These are phyloP conservation scores for Pachysandra terminalis DNA, from an alignment of 164 flowering plant species.

Conservation along the genomic window DNA sequence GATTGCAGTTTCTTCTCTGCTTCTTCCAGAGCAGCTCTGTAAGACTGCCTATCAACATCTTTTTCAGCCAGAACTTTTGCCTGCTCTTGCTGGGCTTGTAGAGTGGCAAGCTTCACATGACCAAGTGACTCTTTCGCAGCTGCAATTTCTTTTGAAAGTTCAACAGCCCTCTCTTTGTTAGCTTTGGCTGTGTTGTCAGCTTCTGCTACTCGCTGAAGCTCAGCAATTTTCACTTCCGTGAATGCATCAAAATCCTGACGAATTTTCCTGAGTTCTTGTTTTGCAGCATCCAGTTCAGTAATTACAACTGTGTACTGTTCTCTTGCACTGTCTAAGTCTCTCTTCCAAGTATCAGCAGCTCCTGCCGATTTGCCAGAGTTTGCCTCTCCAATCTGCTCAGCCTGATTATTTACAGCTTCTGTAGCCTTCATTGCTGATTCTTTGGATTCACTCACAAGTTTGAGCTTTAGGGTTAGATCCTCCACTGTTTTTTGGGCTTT, in stretches of 20 bases:
- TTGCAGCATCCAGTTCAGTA: slow-evolving; percentile 71
- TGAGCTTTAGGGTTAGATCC: slow-evolving; percentile 57
- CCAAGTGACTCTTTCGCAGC: slow-evolving; percentile 51
- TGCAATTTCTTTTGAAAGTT: slow-evolving; percentile 66
- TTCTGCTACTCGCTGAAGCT: slow-evolving; percentile 53
- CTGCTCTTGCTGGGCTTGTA: slow-evolving; percentile 61
- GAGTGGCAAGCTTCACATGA: slow-evolving; percentile 58
- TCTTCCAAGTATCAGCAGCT: slow-evolving; percentile 34
- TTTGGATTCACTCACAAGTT: slow-evolving; percentile 47
- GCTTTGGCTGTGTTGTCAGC: slow-evolving; percentile 49
- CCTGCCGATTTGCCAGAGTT: slow-evolving; percentile 20
- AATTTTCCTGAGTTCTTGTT: slow-evolving; percentile 62
- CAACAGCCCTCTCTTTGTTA: slow-evolving; percentile 50
- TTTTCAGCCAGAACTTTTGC: slow-evolving; percentile 54
- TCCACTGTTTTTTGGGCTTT: slow-evolving; percentile 61
- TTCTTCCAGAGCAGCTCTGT: slow-evolving; percentile 54
- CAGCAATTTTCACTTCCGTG: slow-evolving; percentile 48
- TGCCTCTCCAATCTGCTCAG: slow-evolving; percentile 53
- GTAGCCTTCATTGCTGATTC: slow-evolving; percentile 51
- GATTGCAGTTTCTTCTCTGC: slow-evolving; percentile 46
- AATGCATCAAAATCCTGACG: slow-evolving; percentile 62
- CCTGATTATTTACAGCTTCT: slow-evolving; percentile 51
- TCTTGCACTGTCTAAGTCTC: slow-evolving; percentile 52
- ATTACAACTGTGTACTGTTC: slow-evolving; percentile 45
- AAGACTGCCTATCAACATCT: slow-evolving; percentile 45